Percentiles rank a stretch among this genome's conserved stretches.
phyloP scores from a whole-genome alignment of 768 basidiomycete species.

The Leccinellum rugosiceps region DNA sequence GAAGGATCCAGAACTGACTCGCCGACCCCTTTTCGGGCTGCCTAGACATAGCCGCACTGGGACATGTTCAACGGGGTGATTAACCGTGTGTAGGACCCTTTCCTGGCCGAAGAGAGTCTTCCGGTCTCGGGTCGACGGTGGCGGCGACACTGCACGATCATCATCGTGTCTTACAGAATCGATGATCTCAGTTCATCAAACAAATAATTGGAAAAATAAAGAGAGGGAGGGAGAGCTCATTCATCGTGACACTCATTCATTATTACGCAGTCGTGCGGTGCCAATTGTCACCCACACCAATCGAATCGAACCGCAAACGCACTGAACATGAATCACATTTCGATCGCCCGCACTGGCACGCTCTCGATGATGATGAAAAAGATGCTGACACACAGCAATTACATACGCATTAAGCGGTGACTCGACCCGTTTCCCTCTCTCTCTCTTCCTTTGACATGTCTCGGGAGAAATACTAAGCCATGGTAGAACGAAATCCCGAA shows the following conservation, averaged over 20 bases:
- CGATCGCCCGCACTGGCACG: background rate
- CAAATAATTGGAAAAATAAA: background rate
- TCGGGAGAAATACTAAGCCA: slow-evolving; percentile 11
- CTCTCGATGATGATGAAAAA: background rate
- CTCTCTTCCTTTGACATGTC: background rate
- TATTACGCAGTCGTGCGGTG: slow-evolving; percentile 1
- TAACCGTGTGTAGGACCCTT: slow-evolving; percentile 4
- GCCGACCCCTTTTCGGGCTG: background rate
- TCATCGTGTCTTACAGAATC: background rate
- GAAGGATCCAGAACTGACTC: background rate
- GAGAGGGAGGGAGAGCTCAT: background rate
- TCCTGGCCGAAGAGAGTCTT: background rate
- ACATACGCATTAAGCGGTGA: background rate
- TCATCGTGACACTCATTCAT: slow-evolving; percentile 1
- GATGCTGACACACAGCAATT: background rate
- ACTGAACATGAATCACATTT: background rate
- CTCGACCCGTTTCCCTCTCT: background rate
- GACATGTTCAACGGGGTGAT: slow-evolving; percentile 7
- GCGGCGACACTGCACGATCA: slow-evolving; percentile 3
- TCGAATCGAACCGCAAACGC: background rate
- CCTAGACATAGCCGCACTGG: slow-evolving; percentile 5
- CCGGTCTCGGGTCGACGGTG: background rate
- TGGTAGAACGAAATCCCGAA: background rate
- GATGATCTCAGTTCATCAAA: slow-evolving; percentile 12
- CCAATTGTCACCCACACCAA: slow-evolving; percentile 11